Conservation (phyloP, 352 stramenopile genomes). For the Phytopythium sindhum region DNA sequence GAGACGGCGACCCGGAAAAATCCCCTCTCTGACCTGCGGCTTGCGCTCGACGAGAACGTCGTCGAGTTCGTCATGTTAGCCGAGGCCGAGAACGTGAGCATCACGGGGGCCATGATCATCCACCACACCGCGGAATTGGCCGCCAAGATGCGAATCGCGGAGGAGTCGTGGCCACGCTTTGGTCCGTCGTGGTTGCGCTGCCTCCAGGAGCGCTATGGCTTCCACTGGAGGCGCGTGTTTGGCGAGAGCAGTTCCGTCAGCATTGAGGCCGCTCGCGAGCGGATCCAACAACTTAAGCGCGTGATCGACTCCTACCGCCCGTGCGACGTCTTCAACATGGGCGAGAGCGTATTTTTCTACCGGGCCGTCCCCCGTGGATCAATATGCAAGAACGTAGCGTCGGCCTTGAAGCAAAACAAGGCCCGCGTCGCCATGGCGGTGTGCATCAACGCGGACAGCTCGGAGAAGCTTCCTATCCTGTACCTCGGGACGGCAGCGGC, state of each 20-base stretch:
- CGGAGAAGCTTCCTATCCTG: background rate
- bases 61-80: too few species aligned
- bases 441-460: background rate
- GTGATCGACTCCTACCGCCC: background rate
- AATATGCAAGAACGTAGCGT: background rate
- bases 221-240: background rate
- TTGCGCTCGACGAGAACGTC: too few species aligned
- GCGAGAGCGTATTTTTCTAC: background rate
- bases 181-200: too few species aligned
- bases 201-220: too few species aligned
- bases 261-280: background rate
- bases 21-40: too few species aligned
- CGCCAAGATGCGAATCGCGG: too few species aligned
- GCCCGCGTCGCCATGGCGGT: background rate
- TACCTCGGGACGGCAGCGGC: background rate
- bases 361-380: background rate
- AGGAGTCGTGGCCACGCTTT: too few species aligned
- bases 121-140: too few species aligned
- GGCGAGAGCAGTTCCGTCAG: background rate
- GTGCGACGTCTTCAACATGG: background rate
- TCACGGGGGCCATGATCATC: too few species aligned
- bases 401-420: background rate
- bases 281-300: background rate
- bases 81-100: too few species aligned
- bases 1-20: too few species aligned